Evolutionary conservation across 306 rosid genomes (phyloP), one percentile per base, ranked within the genome.

Genomic region (Trifolium fragiferum): DNA sequence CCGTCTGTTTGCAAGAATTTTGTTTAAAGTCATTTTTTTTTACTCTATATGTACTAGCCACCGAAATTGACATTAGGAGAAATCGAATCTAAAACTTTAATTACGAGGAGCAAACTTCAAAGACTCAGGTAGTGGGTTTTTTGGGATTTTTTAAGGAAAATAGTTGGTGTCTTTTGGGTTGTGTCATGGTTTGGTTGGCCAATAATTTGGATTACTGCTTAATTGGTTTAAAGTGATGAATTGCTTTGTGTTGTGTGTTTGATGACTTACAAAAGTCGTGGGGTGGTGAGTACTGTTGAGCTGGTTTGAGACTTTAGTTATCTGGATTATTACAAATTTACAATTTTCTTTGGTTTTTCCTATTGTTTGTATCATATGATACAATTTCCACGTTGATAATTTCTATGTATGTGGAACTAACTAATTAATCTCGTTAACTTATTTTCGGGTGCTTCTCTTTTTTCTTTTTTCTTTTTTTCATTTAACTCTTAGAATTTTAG

Each of bases 281-380:
- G 66, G 35, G 13, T 38, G 73, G 53, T 46, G 65, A 30, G 58
- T 54, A 10, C 20, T n/a, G 63, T 41, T 81, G 84, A 76, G 84
- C 84, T 76, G 81, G 68, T 76, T 54, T 35, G 66, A 57, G 50
- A 70, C 77, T 64, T 63, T 11, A 12, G 83, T 49, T 70, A 33
- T 37, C 67, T 71, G 81, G 54, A 9, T 44, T 66, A 66, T 33
- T 32, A 12, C 12, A 1, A 35, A 35, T 65, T 10, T 65, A 20
- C 12, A 1, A 35, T 63, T 65, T 10, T 38, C 32, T 5, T 32
- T 33, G 47, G 51, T 32, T 25, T 15, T 78, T 75, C 54, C 69
- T 23, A 57, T 57, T 59, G 27, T 50, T 2, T 11, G 7, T 57
- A 19, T 0, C 11, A 21, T 14, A 35, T 25, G 12, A 4, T 62